Evolutionary conservation across 2,329 filamentous ascomycete genomes (phyloP), one percentile per base, ranked within the genome.

Genomic region (Westerdykella ornata): DNA sequence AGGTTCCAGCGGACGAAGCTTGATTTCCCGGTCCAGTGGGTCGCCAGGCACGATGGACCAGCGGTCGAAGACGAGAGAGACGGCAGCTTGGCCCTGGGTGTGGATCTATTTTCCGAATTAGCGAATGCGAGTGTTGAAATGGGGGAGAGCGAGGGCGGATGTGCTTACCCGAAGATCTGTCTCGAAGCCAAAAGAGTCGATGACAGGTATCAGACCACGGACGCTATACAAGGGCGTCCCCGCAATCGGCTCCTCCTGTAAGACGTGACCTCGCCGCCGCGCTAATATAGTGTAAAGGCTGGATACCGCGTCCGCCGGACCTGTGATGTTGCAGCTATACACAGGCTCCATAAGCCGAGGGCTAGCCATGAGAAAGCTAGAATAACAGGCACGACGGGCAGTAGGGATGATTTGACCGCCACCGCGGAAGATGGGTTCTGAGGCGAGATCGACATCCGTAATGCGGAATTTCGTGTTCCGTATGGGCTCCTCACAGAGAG

Each of bases 341-440:
- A 97, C 78, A 1, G 92, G 92, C 68, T 98, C 92, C 89, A 98
- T 97, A 20, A 98, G 77, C 35, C 92, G 81, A 19, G 92, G 92
- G 16, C 87, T 92, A 3, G 92, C 90, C 88, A 97, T 96, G 36
- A 98, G 75, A 73, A 98, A 98, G 13, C 87, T 92, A 5, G 85
- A 90, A 68, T 98, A 98, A 67, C 92, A 90, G 9, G 92, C 88
- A 42, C 92, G 80, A 40, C 92, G 83, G 44, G 89, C 83, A 1
- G 92, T 97, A 35, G 92, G 92, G 62, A 98, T 98, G 61, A 98
- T 94, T 67, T 98, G 92, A 34, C 92, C 92, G 52, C 90, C 90
- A 43, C 92, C 92, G 38, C 92, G 81, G 74, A 88, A 94, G 60
- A 98, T 97, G 38, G 90, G 85, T 68, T 97, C 88, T 38, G 81